Base-by-base conservation (phyloP, 106 monocot genomes). In the Allium fistulosum region DNA sequence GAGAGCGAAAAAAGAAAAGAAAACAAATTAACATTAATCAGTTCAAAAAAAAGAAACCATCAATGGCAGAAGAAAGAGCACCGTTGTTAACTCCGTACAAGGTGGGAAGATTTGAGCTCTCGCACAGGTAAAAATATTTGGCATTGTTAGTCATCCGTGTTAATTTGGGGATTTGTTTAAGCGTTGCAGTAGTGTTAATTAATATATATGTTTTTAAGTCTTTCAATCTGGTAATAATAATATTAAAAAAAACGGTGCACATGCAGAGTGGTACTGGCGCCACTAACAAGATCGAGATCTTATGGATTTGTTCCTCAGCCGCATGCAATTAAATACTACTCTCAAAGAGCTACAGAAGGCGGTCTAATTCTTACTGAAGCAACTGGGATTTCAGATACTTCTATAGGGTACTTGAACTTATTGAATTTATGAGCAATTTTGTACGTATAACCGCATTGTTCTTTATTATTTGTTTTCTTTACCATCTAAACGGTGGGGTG, bases 311-410 rank as follows among this genome's bases (percentile, higher is more conserved):
- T 71, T 7, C 75, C 75, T 4, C 80, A 80, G 58, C 69, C 55
- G 9, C 74, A 80, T 53, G 80, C 75, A 11, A 17, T 27, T 5
- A 11, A 70, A 46, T 80, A 75, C 47, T 80, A 80, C 71, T 66
- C 75, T 8, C 80, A 75, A 60, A 75, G 80, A 53, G 22, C 80
- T 46, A 75, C 70, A 11, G 46, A 55, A 14, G 80, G 80, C 7
- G 80, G 80, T 2, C 67, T 80, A 5, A 18, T 80, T 9, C 66
- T 80, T 12, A 11, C 80, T 3, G 80, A 80, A 67, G 80, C 66
- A 10, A 75, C 80, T 17, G 67, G 59, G 4, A 51, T 71, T 4
- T 75, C 80, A 10, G 66, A 65, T 9, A 71, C 71, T 15, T 51
- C 80, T 7, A 68, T 59, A 7, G 75, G 80, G 69, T 76, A 57